Conservation (phyloP, 345 rosid species). For the rapeseed (Brassica napus) region DNA sequence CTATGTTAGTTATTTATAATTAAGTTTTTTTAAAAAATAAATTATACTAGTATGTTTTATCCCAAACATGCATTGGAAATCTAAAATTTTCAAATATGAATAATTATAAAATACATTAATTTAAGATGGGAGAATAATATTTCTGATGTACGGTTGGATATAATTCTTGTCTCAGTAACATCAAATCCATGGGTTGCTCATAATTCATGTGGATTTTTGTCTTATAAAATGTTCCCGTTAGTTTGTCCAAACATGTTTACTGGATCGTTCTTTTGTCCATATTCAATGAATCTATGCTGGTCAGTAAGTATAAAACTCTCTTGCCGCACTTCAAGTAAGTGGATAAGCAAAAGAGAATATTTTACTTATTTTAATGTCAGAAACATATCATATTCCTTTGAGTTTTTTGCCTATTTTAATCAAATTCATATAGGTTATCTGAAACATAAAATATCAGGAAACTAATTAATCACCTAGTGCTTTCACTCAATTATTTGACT, state of each 20-base stretch:
- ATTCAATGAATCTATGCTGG: slow-evolving; percentile 12
- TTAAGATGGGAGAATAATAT: neutral
- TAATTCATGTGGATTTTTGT: neutral
- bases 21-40: neutral
- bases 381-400: slow-evolving; percentile 1
- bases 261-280: neutral
- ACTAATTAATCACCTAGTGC: neutral
- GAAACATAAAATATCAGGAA: neutral
- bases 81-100: neutral
- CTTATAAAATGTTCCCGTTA: neutral
- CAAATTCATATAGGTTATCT: neutral
- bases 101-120: neutral
- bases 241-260: neutral
- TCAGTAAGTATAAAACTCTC: neutral
- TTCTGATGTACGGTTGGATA: neutral
- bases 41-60: neutral
- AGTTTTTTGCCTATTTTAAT: neutral
- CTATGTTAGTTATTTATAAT: neutral
- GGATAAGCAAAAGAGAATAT: neutral
- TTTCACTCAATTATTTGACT: neutral
- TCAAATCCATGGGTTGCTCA: neutral
- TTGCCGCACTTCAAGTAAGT: neutral
- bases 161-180: neutral
- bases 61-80: neutral
- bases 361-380: neutral